phyloP scores from a whole-genome alignment of 495 filamentous ascomycete species.

The Pseudevernia furfuracea region DNA sequence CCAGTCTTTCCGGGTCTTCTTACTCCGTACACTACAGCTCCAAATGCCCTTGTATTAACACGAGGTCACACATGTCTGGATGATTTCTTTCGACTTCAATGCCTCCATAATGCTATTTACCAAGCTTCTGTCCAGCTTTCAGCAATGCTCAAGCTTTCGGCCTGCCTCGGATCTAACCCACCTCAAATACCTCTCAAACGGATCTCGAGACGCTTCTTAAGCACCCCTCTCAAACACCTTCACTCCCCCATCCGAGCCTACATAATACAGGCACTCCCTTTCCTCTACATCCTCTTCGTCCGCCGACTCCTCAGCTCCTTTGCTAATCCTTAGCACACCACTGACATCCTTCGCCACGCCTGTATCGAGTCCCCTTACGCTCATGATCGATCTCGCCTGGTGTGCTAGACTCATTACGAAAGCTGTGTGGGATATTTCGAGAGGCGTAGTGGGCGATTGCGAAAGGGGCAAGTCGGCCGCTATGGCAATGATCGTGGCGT shows the following conservation, averaged over 20 bases:
- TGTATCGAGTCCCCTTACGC: constrained; percentile 68
- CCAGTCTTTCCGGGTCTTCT: no score
- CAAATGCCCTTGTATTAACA: not conserved
- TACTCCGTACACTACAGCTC: no score
- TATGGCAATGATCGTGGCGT: constrained; percentile 58
- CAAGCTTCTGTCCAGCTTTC: not conserved
- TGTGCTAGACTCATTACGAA: constrained; percentile 67
- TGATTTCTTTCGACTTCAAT: no score
- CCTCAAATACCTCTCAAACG: no score
- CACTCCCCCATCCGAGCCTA: constrained; percentile 68
- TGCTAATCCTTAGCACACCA: constrained; percentile 74
- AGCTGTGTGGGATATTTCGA: constrained; percentile 58
- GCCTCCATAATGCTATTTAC: no score
- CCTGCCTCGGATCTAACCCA: no score
- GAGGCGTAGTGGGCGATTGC: constrained; percentile 46
- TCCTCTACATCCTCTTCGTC: constrained; percentile 41
- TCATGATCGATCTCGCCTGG: constrained; percentile 58
- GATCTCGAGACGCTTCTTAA: constrained; percentile 2
- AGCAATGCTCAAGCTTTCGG: no score
- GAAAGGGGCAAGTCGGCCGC: constrained; percentile 65
- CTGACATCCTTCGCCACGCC: constrained; percentile 85
- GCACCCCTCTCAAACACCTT: constrained; percentile 71
- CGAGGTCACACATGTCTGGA: not conserved
- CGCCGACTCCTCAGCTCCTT: constrained; percentile 39
- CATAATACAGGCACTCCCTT: constrained; percentile 72